Evolutionary conservation across 768 basidiomycete species (phyloP), one percentile per base, ranked within the genome.

Genomic region (Rhizopogon rudus): DNA sequence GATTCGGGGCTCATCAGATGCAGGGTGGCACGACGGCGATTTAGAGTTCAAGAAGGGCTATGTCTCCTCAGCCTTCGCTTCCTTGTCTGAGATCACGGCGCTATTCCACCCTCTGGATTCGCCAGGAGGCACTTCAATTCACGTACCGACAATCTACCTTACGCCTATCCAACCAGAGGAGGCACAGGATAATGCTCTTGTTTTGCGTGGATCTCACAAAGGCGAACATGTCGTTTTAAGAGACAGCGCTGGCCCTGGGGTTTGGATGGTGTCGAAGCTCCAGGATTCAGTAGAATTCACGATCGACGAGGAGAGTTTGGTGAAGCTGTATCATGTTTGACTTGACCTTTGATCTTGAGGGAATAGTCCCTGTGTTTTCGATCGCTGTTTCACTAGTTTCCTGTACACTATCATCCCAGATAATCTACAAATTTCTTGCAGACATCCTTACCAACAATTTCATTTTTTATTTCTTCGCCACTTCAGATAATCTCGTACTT

Each of bases 171-270:
- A 57, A 13, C 80, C 81, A 0, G 55, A 59, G 2, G 53, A 60
- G 12, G 70, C 67, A 42, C 76, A 74, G 7, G 78, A 84, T 42
- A 74, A 74, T 40, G 85, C 82, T 5, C 57, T 87, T 41, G 73
- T 77, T 20, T 66, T 84, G 51, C 71, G 73, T 5, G 83, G 81
- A 1, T 54, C 61, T 17, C 57, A 67, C 39, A 77, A 70, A 59
- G 81, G 80, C 16, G 65, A 64, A 20, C 67, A 75, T 53, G 75
- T 83, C 55, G 71, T 78, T 40, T 67, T 84, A 55, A 65, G 76
- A 37, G 72, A 78, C 54, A 60, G 62, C 31, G 61, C 73, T 29
- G 70, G 75, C 40, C 60, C 61, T 3, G 63, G 35, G 0, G 39
- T 62, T 37, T 69, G 68, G 68, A 50, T 52, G 13, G 69, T 71